Base-by-base conservation (phyloP, 306 rosid species). In the Clitoria ternatea region DNA sequence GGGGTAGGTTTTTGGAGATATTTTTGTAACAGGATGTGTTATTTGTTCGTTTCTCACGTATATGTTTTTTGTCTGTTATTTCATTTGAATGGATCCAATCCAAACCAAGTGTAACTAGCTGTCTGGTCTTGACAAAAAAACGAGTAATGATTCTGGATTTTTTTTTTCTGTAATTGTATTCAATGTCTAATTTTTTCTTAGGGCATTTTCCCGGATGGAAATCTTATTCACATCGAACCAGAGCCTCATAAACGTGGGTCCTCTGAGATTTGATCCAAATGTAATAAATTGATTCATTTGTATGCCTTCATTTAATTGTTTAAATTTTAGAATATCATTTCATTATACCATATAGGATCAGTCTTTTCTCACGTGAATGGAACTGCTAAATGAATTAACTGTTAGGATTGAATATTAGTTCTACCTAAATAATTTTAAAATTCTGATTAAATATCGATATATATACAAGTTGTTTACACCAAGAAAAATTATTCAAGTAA, bases 1-100 rank as follows among this genome's bases (percentile, higher is more conserved):
- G 44, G 79, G 66, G 79, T 26, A 14, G 75, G 83, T 7, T 66
- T 67, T 66, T 59, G 7, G 62, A n/a, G 47, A 5, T 26, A 50
- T 42, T 26, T 52, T 19, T 17, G 29, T 42, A 11, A 53, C 7
- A 36, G 5, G 7, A 40, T 9, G 3, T 50, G n/a, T 26, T 2
- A 43, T 44, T 26, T 55, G 82, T 36, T 71, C 0, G 4, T 24
- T 55, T 53, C 52, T 43, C 2, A 52, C 17, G 1, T 12, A 43
- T 15, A 20, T 14, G 10, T 37, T 29, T 40, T 40, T 6, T 2
- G 14, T 15, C 13, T 22, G 17, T 62, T 52, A 0, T 22, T 7
- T 3, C n/a, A n/a, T 23, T 44, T 3, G 15, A 35, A 53, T 33
- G 0, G 22, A 54, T 15, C 35, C 59, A 52, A 15, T 50, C 48